Percentiles rank a stretch among this genome's conserved stretches.
These are phyloP conservation scores for Chaetoceros tenuissimus DNA, from an alignment of 108 stramenopile species.

Conservation along the genomic window DNA sequence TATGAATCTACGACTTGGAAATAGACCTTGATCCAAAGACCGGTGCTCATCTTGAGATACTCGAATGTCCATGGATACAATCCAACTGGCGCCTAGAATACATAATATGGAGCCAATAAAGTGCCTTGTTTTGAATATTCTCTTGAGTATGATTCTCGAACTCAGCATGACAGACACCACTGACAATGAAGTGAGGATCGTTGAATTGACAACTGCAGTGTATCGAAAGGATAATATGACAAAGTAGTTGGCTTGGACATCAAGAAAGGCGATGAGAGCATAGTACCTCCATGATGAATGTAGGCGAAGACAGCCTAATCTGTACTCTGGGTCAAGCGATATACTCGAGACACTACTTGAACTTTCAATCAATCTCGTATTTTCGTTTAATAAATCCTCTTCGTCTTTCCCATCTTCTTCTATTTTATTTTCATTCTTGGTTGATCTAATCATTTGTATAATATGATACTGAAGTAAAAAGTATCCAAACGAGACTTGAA, in stretches of 20 bases:
- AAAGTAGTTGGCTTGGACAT: slow-evolving; percentile 90
- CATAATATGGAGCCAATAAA: slow-evolving; percentile 72
- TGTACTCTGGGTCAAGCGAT: slow-evolving; percentile 1
- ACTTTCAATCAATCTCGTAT: slow-evolving; percentile 4
- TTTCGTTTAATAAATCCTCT: slow-evolving; percentile 4
- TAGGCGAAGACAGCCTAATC: slow-evolving; percentile 23
- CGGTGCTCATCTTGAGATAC: slow-evolving; percentile 15
- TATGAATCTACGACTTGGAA: neutral
- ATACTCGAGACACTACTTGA: slow-evolving; percentile 3
- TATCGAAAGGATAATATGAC: slow-evolving; percentile 81
- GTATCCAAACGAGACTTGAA: slow-evolving; percentile 39
- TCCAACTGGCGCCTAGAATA: slow-evolving; percentile 60
- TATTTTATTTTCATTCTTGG: slow-evolving; percentile 11
- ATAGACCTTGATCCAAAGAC: neutral
- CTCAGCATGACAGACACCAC: slow-evolving; percentile 90
- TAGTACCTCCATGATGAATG: slow-evolving; percentile 41
- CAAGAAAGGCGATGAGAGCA: slow-evolving; percentile 66
- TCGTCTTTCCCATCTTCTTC: slow-evolving; percentile 7
- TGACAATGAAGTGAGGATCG: slow-evolving; percentile 86
- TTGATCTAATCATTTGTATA: slow-evolving; percentile 15
- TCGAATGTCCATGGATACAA: slow-evolving; percentile 73
- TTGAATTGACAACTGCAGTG: slow-evolving; percentile 14
- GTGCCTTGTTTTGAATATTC: slow-evolving; percentile 61
- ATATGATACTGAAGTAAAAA: slow-evolving; percentile 30
- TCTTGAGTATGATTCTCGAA: slow-evolving; percentile 53